Conservation (phyloP, 495 filamentous ascomycete genomes). For the Pyrenopolyporus hunteri region DNA sequence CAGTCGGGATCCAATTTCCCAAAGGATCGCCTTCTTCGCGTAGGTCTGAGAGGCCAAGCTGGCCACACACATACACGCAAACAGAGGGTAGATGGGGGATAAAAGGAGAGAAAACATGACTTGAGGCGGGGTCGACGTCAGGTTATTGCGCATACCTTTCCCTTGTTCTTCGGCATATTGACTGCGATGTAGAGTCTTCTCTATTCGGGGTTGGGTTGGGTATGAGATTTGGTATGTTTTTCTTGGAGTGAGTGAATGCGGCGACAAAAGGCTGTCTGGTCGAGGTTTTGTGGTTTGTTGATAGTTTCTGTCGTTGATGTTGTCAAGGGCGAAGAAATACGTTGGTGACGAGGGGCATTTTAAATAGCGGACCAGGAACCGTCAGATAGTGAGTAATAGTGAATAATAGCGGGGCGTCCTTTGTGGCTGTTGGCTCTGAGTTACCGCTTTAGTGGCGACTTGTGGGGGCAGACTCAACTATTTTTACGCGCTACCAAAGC, state of each 20-base stretch:
- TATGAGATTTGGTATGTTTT: neutral
- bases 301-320: conserved; percentile 4
- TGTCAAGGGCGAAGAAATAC: conserved; percentile 15
- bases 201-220: neutral
- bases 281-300: conserved; percentile 14
- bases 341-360: conserved; percentile 36
- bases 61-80: conserved; percentile 6
- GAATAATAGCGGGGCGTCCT: conserved; percentile 30
- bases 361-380: too few relatives aligned
- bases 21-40: neutral
- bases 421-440: conserved; percentile 1
- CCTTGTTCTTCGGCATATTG: conserved; percentile 98
- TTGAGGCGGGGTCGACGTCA: neutral
- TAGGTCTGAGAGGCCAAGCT: conserved; percentile 2
- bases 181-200: conserved; percentile 1
- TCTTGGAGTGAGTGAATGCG: neutral
- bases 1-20: neutral
- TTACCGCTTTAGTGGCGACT: neutral
- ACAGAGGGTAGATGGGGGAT: neutral
- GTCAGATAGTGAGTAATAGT: neutral
- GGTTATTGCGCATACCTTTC: conserved; percentile 71
- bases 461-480: too few relatives aligned
- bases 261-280: conserved; percentile 12
- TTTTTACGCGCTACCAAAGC: too few relatives aligned
- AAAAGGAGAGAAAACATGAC: neutral